Conservation (phyloP, 208 protist genomes). For the Kentomonas sorsogonicus region DNA sequence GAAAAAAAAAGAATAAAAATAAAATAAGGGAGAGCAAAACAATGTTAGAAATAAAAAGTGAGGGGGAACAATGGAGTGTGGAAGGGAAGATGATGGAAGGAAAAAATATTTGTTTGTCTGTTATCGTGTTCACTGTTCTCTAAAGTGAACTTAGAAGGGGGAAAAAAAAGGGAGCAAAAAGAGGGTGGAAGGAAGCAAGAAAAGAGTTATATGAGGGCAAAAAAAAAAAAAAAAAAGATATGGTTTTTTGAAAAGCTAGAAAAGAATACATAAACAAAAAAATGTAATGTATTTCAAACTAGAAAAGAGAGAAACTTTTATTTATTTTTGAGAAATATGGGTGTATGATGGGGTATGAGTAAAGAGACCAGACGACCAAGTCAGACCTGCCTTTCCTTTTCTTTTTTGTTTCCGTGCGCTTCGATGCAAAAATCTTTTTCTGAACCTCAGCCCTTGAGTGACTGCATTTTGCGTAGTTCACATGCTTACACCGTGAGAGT, state of each 20-base stretch:
- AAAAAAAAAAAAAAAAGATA: background rate
- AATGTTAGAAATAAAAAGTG: constrained; percentile 2
- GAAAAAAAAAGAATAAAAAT: constrained; percentile 6
- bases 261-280: background rate
- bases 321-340: background rate
- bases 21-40: background rate
- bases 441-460: too few species aligned
- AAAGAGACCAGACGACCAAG: background rate
- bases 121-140: background rate
- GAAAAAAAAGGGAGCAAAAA: background rate
- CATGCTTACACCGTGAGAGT: too few species aligned
- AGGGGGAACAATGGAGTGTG: background rate
- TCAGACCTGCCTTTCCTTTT: background rate
- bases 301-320: background rate
- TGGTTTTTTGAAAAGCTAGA: background rate
- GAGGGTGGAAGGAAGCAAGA: constrained; percentile 6
- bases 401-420: background rate
- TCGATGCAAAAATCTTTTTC: too few species aligned
- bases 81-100: background rate
- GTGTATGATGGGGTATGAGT: too few species aligned
- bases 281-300: background rate
- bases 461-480: too few species aligned
- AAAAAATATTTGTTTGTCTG: constrained; percentile 1
- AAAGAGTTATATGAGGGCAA: background rate
- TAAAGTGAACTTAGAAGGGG: background rate